Percentiles rank a stretch among this genome's conserved stretches.
These are phyloP conservation scores for Brassica balearica DNA, from an alignment of 441 rosid genomes.

Conservation along the genomic window DNA sequence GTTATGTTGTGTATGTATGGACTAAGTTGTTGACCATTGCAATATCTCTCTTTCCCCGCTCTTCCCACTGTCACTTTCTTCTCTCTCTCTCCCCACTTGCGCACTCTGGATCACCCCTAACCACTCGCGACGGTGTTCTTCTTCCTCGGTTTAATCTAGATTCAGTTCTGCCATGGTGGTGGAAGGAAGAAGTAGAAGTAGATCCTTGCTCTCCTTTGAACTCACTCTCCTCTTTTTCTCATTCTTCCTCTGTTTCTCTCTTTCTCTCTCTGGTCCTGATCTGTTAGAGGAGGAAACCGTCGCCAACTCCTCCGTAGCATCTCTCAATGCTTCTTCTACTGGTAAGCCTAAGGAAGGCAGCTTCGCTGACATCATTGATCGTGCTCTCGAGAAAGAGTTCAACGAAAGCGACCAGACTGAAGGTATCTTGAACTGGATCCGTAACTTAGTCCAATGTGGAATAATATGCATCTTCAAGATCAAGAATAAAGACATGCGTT, in stretches of 20 bases:
- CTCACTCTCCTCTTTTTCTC: slow-evolving; percentile 37
- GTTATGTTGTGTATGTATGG: slow-evolving; percentile 8
- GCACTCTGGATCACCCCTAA: too few species aligned
- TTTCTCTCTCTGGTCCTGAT: slow-evolving; percentile 48
- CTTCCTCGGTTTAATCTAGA: too few species aligned
- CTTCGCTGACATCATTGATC: slow-evolving; percentile 90
- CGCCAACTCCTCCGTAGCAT: slow-evolving; percentile 29
- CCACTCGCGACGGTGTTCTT: too few species aligned
- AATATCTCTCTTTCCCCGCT: not conserved
- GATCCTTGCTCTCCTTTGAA: slow-evolving; percentile 16
- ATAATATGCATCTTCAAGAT: not conserved
- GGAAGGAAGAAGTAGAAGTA: slow-evolving; percentile 26
- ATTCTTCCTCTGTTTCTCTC: slow-evolving; percentile 40
- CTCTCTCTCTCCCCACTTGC: not conserved
- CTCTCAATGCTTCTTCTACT: slow-evolving; percentile 42
- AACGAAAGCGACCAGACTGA: slow-evolving; percentile 79
- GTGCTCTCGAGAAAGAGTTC: slow-evolving; percentile 94
- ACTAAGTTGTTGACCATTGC: slow-evolving; percentile 35
- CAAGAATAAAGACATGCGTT: slow-evolving; percentile 5
- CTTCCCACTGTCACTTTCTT: not conserved
- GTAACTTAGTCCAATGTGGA: slow-evolving; percentile 23
- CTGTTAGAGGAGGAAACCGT: slow-evolving; percentile 35
- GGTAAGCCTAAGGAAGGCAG: slow-evolving; percentile 69
- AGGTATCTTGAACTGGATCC: slow-evolving; percentile 44
- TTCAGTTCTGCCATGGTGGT: slow-evolving; percentile 47